Percentiles rank a stretch among this genome's conserved stretches.
Evolutionary conservation across 331 rosid species (phyloP).

Genomic region (Ulmus americana): DNA sequence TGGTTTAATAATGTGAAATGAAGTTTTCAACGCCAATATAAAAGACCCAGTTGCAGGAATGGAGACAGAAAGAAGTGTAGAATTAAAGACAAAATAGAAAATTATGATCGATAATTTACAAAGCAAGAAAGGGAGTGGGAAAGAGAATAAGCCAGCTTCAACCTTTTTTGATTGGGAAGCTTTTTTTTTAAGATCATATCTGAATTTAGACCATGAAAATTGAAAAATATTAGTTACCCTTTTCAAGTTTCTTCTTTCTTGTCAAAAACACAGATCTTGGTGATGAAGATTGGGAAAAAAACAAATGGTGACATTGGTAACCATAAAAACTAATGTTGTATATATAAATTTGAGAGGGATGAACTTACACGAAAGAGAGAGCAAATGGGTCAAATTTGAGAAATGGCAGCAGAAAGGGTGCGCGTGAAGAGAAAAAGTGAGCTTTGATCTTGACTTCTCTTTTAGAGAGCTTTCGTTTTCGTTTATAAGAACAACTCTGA

Average conservation of each 20-base stretch:
- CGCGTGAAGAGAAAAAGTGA: constrained; percentile 10
- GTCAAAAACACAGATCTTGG: constrained; percentile 1
- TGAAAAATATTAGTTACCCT: not conserved
- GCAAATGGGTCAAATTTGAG: not conserved
- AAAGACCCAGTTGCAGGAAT: constrained; percentile 64
- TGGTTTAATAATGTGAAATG: not conserved
- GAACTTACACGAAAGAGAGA: not conserved
- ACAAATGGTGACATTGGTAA: not conserved
- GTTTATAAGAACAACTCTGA: not conserved
- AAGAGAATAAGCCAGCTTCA: constrained; percentile 40
- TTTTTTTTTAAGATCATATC: constrained; percentile 26
- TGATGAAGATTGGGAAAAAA: not conserved
- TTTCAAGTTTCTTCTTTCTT: not conserved
- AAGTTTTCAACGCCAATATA: constrained; percentile 44
- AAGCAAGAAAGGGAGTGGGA: not conserved
- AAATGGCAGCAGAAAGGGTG: not conserved
- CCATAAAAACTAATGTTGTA: not conserved
- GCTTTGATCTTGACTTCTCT: constrained; percentile 1
- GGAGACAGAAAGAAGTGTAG: constrained; percentile 41
- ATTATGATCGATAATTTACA: not conserved
- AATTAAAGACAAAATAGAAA: not conserved
- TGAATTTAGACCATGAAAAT: constrained; percentile 19
- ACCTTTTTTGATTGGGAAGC: constrained; percentile 19
- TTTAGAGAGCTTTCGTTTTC: constrained; percentile 21
- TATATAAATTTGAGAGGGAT: not conserved